Evolutionary conservation across 1,139 yeast genomes (phyloP).

Genomic region (Geotrichum bryndzae): DNA sequence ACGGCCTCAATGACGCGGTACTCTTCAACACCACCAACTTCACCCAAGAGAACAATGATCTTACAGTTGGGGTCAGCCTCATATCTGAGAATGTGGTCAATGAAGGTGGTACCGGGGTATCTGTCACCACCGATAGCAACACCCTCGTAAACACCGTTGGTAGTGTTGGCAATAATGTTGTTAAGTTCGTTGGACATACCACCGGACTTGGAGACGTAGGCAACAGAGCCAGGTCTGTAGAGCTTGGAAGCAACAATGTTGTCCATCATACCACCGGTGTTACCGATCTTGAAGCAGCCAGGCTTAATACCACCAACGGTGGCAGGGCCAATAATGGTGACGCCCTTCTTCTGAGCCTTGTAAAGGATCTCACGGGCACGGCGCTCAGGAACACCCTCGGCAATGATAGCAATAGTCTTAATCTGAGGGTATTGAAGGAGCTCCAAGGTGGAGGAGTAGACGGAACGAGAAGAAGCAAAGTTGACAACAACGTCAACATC

Average conservation of each 20-base stretch:
- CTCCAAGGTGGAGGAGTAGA: conserved; percentile 45
- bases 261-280: conserved; percentile 49
- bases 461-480: conserved; percentile 45
- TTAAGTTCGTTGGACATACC: conserved; percentile 47
- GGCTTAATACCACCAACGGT: conserved; percentile 48
- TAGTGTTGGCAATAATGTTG: conserved; percentile 42
- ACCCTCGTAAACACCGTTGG: conserved; percentile 46
- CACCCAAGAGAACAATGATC: conserved; percentile 42
- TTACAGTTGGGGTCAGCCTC: conserved; percentile 44
- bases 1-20: conserved; percentile 46
- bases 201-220: conserved; percentile 45
- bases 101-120: conserved; percentile 46
- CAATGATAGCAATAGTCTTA: conserved; percentile 44
- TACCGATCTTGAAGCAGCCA: conserved; percentile 46
- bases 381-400: conserved; percentile 47
- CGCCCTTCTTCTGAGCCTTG: conserved; percentile 43
- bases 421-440: conserved; percentile 43
- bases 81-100: conserved; percentile 43
- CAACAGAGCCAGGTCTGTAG: conserved; percentile 45
- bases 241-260: conserved; percentile 45
- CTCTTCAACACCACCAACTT: conserved; percentile 46
- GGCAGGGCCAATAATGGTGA: conserved; percentile 45
- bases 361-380: conserved; percentile 44
- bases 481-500: conserved; percentile 46
- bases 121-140: conserved; percentile 46